These are phyloP conservation scores for Naganishia friedmannii DNA, from an alignment of 768 basidiomycete species.

Conservation along the genomic window DNA sequence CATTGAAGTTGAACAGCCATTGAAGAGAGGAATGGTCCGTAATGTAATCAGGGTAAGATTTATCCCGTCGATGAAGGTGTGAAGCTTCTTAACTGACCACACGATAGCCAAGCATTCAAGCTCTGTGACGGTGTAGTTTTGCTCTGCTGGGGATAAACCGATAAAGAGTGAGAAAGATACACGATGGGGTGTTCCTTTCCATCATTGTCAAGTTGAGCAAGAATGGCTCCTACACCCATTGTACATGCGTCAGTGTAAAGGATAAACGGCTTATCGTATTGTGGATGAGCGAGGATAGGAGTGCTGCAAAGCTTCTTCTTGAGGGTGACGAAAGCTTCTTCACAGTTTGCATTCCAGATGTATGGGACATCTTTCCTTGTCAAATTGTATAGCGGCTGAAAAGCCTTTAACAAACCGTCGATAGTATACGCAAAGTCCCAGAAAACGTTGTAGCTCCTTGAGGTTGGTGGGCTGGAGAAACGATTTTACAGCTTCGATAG, in stretches of 20 bases:
- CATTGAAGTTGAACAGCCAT: conserved; percentile 26
- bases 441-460: conserved; percentile 10
- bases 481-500: conserved; percentile 7
- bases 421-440: conserved; percentile 20
- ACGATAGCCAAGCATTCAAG: too few species aligned
- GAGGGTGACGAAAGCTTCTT: not conserved
- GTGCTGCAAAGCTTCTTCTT: not conserved
- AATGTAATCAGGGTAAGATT: too few species aligned
- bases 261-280: too few species aligned
- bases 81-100: too few species aligned
- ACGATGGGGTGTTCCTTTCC: too few species aligned
- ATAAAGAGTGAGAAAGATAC: too few species aligned
- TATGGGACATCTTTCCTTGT: not conserved
- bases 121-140: too few species aligned
- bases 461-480: conserved; percentile 16
- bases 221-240: too few species aligned
- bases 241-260: too few species aligned
- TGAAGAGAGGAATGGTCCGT: conserved; percentile 12
- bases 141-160: too few species aligned
- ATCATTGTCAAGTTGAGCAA: too few species aligned
- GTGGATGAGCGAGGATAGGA: too few species aligned
- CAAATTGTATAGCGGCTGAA: conserved; percentile 4
- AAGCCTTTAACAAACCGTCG: conserved; percentile 19
- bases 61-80: conserved; percentile 21
- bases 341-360: not conserved